Evolutionary conservation across 2,329 filamentous ascomycete genomes (phyloP), one percentile per base, ranked within the genome.

Genomic region (Paraphaeosphaeria minitans): DNA sequence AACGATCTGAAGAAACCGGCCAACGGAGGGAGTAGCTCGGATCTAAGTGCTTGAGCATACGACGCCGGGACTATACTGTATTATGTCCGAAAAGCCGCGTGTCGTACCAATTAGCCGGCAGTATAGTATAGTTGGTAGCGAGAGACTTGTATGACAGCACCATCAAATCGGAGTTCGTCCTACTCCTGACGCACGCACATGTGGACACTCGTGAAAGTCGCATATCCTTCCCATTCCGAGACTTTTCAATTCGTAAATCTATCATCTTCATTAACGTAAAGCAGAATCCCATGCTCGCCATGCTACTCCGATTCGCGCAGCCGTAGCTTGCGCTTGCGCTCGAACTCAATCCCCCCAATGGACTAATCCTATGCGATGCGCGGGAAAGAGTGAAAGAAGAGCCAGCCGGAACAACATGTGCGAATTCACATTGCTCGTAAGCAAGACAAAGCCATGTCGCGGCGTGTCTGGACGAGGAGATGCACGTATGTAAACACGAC

Each of bases 1-100:
- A 60, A 58, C 4, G 63, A 65, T 29, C 51, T 63, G 41, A 59
- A 47, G 33, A 64, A 61, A 46, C 31, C 58, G n/a, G 46, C n/a
- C 31, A 51, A 51, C 14, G 22, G 33, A n/a, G 48, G 48, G 10
- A 41, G 21, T 19, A n/a, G 7, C 41, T 51, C 19, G 22, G 21
- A 39, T 21, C 10, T 21, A 9, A 41, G 33, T 41, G 33, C 22
- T n/a, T 39, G 35, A 29, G 13, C 21, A 27, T 24, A 12, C 12
- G 19, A 16, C 7, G 14, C 16, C 14, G 37, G 37, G 16, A 19
- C 19, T 2, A n/a, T 39, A n/a, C 13, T n/a, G 16, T 8, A 16
- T 3, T 39, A 14, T 16, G 16, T n/a, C 3, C 16, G 19, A n/a
- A 7, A n/a, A 19, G 14, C 14, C 16, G n/a, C 16, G 9, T 8